A percentile compares a stretch with the other conserved stretches of the same genome.
phyloP scores from a whole-genome alignment of 163 green algal species.

The Scenedesmus sp. region DNA sequence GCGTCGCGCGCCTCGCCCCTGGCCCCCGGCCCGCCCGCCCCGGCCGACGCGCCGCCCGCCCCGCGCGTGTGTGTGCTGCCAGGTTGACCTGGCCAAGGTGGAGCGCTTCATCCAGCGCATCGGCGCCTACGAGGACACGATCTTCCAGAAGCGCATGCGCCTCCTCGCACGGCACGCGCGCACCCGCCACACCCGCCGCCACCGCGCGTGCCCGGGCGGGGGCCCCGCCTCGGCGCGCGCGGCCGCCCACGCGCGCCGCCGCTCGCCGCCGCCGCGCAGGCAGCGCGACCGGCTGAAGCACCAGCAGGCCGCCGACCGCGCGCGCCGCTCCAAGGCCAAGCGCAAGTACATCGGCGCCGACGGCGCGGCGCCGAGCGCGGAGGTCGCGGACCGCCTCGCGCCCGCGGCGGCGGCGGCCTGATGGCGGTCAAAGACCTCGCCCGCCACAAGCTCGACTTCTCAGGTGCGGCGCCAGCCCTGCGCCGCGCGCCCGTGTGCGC shows the following conservation, averaged over 20 bases:
- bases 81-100: slow-evolving; percentile 74
- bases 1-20: no score
- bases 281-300: slow-evolving; percentile 41
- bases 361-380: slow-evolving; percentile 47
- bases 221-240: neutral
- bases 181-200: slow-evolving; percentile 56
- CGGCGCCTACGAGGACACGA: slow-evolving; percentile 89
- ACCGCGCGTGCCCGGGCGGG: no score
- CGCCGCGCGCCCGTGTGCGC: no score
- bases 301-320: neutral
- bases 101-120: slow-evolving; percentile 87
- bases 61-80: neutral
- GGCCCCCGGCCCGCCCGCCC: no score
- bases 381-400: slow-evolving; percentile 34
- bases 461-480: neutral
- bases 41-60: slow-evolving; percentile 36
- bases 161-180: slow-evolving; percentile 50
- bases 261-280: slow-evolving; percentile 7
- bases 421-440: slow-evolving; percentile 25
- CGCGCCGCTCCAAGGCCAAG: slow-evolving; percentile 5
- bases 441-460: slow-evolving; percentile 33
- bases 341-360: slow-evolving; percentile 57
- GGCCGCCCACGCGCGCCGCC: neutral
- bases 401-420: slow-evolving; percentile 36
- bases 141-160: slow-evolving; percentile 93